A percentile compares a stretch with the other conserved stretches of the same genome.
phyloP scores from a whole-genome alignment of 257 asterid species.

The Solanum bukasovii region DNA sequence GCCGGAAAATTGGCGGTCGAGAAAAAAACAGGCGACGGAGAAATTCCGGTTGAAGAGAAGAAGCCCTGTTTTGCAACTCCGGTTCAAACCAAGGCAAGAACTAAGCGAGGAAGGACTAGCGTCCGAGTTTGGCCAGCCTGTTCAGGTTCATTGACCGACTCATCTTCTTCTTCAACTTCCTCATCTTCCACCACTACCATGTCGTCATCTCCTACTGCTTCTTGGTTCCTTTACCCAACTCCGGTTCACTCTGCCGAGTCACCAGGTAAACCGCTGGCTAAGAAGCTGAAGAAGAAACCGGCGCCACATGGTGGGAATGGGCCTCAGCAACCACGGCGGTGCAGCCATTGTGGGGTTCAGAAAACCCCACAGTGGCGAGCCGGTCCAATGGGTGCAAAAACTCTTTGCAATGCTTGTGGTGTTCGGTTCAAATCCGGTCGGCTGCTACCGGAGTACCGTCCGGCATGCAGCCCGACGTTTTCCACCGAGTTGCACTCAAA shows the following conservation, averaged over 20 bases:
- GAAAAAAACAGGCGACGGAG: neutral
- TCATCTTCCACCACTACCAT: conserved; percentile 49
- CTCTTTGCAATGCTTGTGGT: conserved; percentile 96
- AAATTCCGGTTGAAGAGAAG: neutral
- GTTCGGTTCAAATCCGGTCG: conserved; percentile 91
- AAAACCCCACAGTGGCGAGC: conserved; percentile 99
- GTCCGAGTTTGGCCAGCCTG: conserved; percentile 52
- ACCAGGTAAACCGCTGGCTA: conserved; percentile 15
- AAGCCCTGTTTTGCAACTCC: conserved; percentile 19
- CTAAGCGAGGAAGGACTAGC: conserved; percentile 52
- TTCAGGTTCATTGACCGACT: conserved; percentile 39
- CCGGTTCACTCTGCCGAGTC: conserved; percentile 36
- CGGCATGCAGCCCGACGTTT: conserved; percentile 92
- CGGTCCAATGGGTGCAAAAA: conserved; percentile 81
- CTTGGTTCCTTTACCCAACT: conserved; percentile 11
- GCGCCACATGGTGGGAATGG: conserved; percentile 9
- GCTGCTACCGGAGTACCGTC: conserved; percentile 83
- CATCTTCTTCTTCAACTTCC: conserved; percentile 43
- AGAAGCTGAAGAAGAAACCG: conserved; percentile 27
- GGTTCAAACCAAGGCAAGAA: conserved; percentile 80
- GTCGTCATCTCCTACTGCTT: conserved; percentile 17
- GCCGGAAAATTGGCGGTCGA: conserved; percentile 5
- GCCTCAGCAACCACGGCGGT: conserved; percentile 54
- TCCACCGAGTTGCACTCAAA: conserved; percentile 70
- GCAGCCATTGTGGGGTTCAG: conserved; percentile 87